Evolutionary conservation across 768 basidiomycete genomes (phyloP).

Genomic region (Collybiopsis luxurians): DNA sequence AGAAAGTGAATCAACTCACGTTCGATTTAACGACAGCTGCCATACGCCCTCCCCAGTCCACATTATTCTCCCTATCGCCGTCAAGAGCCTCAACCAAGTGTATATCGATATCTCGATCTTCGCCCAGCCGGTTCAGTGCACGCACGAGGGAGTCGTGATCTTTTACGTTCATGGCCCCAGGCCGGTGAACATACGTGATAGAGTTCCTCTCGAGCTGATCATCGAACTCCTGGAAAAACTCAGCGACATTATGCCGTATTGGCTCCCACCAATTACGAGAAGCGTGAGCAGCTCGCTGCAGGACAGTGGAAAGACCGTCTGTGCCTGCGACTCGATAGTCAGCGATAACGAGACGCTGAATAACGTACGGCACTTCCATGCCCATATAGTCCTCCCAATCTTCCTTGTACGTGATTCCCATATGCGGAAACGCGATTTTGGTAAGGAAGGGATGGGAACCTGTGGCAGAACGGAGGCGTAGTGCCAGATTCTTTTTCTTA

Average conservation of each 20-base stretch:
- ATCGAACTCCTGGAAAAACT: conserved; percentile 36
- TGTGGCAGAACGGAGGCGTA: conserved; percentile 48
- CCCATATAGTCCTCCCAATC: conserved; percentile 78
- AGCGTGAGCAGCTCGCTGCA: conserved; percentile 30
- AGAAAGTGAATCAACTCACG: conserved; percentile 35
- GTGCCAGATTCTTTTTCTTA: conserved; percentile 6
- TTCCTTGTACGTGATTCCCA: conserved; percentile 52
- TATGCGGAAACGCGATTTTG: conserved; percentile 30
- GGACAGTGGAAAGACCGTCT: conserved; percentile 36
- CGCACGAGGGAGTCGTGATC: conserved; percentile 62
- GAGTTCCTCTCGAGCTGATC: conserved; percentile 34
- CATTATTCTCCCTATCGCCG: conserved; percentile 24
- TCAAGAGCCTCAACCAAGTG: conserved; percentile 50
- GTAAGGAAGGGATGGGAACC: conserved; percentile 72
- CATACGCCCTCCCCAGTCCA: conserved; percentile 63
- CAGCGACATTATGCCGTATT: conserved; percentile 38
- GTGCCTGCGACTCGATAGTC: conserved; percentile 67
- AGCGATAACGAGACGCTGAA: conserved; percentile 75
- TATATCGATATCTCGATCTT: conserved; percentile 52
- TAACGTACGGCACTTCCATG: conserved; percentile 66
- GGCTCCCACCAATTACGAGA: conserved; percentile 73
- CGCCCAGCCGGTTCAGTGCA: conserved; percentile 52
- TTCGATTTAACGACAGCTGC: conserved; percentile 64
- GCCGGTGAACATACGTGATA: conserved; percentile 68
- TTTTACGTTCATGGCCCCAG: conserved; percentile 49